Base-by-base conservation (phyloP, 1,284 basidiomycete species). In the Phlebopus sp. region DNA sequence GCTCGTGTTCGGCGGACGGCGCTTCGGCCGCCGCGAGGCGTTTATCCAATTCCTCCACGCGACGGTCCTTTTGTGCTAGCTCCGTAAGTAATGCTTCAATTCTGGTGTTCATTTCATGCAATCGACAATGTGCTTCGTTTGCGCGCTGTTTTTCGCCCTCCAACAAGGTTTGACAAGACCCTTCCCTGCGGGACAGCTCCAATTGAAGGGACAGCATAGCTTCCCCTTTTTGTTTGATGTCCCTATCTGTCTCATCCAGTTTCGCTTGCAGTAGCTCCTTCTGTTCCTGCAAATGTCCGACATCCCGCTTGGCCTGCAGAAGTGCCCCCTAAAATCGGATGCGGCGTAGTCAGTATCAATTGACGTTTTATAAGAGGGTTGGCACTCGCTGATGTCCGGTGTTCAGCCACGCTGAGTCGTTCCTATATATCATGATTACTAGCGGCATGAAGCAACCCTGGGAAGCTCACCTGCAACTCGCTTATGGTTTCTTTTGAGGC, bases 401-500 rank as follows among this genome's bases (percentile, higher is more conserved):
- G 46, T 38, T 62, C 63, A 6, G 48, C 39, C 10, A 29, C 47
- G 31, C 49, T 50, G 45, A 66, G 44, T 11, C 51, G 53, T 21
- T 62, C 60, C 60, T 62, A 14, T 23, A 32, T 38, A 4, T 36
- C 40, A 23, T 8, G 38, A 17, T 30, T 45, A 15, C 25, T 41
- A 34, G 4, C 6, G 23, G 29, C 15, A 11, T 4, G 5, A 2
- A n/a, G 8, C 5, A 39, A 43, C 15, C 36, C 11, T 2, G 0
- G 23, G 25, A 10, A 30, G 9, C 37, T 46, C 50, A 81, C 81
- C 70, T 82, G 81, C 15, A 77, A 53, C 55, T 82, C 79, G 1
- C 72, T 77, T 23, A 72, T 65, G 15, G 75, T 69, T 50, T 83
- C 79, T 55, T 79, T 79, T 14, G 76, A 71, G 15, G 80, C 59